Base-by-base conservation (phyloP, 2,329 filamentous ascomycete genomes). In the Penicillium frequentans region DNA sequence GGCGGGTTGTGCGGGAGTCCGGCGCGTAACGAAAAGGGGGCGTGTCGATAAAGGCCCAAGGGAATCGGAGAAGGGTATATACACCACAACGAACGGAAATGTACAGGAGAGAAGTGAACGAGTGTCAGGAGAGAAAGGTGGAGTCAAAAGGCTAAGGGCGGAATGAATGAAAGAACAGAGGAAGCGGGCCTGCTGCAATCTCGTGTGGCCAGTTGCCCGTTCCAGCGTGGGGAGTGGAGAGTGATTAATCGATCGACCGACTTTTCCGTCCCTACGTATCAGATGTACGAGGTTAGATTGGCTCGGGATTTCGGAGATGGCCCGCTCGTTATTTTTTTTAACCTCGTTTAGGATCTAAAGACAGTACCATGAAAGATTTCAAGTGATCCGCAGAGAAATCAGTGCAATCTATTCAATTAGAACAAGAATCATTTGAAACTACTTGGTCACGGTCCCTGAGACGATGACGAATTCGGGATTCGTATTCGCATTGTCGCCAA, bases 141-240 rank as follows among this genome's bases (percentile, higher is more conserved):
- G 10, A 19, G n/a, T 21, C n/a, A 35, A 11, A 16, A 13, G 39
- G 11, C 24, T 24, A 27, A 47, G 48, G 44, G 44, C 33, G 48
- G 29, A 31, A 35, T 37, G 43, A 49, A 19, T 26, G 16, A 11
- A 33, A 50, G 26, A 24, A 33, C 13, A 33, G 31, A 47, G 24
- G 23, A 49, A 37, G 52, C 23, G 42, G 35, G 53, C 39, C 39
- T 23, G 49, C 42, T 24, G 26, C 19, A 59, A 52, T 43, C 55
- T 55, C 60, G 50, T 57, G 60, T 59, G 60, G 60, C 29, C 54
- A 60, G 35, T 58, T 62, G 45, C 60, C 58, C 31, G 16, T 56
- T 60, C 31, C 9, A 47, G 50, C 39, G 42, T n/a, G 14, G 24
- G 14, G 4, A 13, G 23, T 31, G 29, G 9, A 27, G 14, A 33